Percentiles rank a stretch among this genome's conserved stretches.
Evolutionary conservation across 2,329 filamentous ascomycete genomes (phyloP).

Genomic region (Cladosporium velox): DNA sequence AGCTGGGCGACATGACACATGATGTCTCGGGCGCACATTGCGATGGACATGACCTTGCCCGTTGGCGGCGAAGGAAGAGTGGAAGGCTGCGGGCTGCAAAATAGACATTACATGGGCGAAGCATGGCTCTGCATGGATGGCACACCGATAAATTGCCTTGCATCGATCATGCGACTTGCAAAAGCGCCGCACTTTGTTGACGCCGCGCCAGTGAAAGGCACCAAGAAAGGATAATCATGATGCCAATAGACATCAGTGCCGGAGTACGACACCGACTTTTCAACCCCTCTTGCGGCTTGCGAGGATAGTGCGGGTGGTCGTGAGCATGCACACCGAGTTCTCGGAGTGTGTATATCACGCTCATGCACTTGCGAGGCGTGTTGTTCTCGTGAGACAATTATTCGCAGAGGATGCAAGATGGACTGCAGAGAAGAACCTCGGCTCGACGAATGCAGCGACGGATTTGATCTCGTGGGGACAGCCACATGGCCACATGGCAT

Average conservation of each 20-base stretch:
- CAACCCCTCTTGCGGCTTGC: neutral
- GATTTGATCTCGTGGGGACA: neutral
- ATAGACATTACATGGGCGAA: neutral
- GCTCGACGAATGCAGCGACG: neutral
- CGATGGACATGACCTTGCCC: constrained; percentile 5
- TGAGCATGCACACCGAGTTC: neutral
- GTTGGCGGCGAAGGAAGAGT: neutral
- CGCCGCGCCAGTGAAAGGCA: neutral
- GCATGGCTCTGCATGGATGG: constrained; percentile 5
- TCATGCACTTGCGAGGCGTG: neutral
- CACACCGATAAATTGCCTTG: constrained; percentile 5
- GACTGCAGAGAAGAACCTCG: neutral
- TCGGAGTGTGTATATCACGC: neutral
- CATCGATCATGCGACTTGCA: constrained; percentile 11
- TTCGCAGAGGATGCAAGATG: neutral
- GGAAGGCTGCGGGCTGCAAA: neutral
- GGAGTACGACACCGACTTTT: constrained; percentile 1
- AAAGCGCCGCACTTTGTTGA: neutral
- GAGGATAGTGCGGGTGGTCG: neutral
- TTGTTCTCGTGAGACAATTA: neutral
- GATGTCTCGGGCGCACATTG: constrained; percentile 14
- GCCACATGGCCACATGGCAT: neutral
- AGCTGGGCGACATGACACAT: constrained; percentile 5
- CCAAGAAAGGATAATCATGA: constrained; percentile 7
- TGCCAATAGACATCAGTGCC: neutral